phyloP scores from a whole-genome alignment of 2,329 filamentous ascomycete species.

The Plenodomus biglobosus region DNA sequence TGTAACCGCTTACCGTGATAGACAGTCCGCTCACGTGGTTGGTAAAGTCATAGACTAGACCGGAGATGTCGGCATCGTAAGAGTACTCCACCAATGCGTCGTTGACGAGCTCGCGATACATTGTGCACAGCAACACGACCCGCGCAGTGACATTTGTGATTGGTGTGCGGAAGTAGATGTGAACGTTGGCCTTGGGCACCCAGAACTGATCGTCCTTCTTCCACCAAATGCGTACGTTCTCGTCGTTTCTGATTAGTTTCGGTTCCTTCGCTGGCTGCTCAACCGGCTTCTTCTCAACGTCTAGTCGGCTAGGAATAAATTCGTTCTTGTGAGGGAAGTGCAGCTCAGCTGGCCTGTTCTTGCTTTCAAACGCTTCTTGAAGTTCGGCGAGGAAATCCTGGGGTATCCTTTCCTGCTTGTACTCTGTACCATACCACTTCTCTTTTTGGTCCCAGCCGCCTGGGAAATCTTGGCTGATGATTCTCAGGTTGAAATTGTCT shows the following conservation, averaged over 20 bases:
- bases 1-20: conserved; percentile 84
- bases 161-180: conserved; percentile 77
- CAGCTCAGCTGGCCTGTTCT: conserved; percentile 67
- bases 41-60: conserved; percentile 78
- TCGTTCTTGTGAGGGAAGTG: conserved; percentile 92
- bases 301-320: conserved; percentile 89
- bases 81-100: conserved; percentile 91
- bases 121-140: conserved; percentile 72
- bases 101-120: conserved; percentile 83
- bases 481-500: conserved; percentile 84
- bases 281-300: conserved; percentile 94
- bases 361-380: conserved; percentile 61
- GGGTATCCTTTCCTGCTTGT: conserved; percentile 79
- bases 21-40: conserved; percentile 73
- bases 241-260: conserved; percentile 81
- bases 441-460: conserved; percentile 86
- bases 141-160: conserved; percentile 77
- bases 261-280: conserved; percentile 72
- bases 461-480: conserved; percentile 81
- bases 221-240: conserved; percentile 82
- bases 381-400: conserved; percentile 72
- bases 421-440: conserved; percentile 98
- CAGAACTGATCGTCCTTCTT: conserved; percentile 99
- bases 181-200: conserved; percentile 91
- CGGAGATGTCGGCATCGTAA: conserved; percentile 92